Conservation (phyloP, 2,329 filamentous ascomycete species). For the Fusarium solani-melongenae region DNA sequence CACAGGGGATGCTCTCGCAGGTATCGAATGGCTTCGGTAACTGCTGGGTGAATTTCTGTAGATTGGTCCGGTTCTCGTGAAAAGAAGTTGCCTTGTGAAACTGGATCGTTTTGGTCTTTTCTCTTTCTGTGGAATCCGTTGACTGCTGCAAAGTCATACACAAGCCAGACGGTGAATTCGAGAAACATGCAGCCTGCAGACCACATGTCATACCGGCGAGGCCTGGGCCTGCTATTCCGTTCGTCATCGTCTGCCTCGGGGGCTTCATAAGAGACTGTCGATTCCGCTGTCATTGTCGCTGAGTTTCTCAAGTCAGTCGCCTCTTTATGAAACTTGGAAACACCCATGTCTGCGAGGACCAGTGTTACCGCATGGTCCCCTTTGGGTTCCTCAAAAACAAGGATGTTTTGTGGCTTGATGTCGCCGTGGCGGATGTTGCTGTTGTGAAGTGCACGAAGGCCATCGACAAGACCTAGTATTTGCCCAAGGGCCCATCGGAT, state of each 20-base stretch:
- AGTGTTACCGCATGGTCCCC: neutral
- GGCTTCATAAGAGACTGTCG: constrained; percentile 25
- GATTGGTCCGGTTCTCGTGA: neutral
- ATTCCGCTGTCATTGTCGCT: constrained; percentile 9
- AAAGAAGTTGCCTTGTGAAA: neutral
- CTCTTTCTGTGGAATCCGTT: neutral
- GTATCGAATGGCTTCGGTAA: neutral
- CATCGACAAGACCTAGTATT: constrained; percentile 22
- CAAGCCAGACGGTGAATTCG: constrained; percentile 28
- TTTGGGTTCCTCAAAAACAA: constrained; percentile 5
- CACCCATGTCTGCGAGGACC: constrained; percentile 29
- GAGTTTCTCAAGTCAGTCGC: constrained; percentile 13
- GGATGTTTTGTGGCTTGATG: constrained; percentile 34
- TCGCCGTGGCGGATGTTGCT: constrained; percentile 28
- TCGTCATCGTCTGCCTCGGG: constrained; percentile 17
- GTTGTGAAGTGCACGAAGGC: constrained; percentile 12
- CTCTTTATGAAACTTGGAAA: constrained; percentile 21
- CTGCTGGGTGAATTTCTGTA: neutral
- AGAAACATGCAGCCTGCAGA: constrained; percentile 31
- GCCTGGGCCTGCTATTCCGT: neutral
- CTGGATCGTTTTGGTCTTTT: neutral
- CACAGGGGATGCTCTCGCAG: neutral
- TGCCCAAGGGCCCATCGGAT: constrained; percentile 23
- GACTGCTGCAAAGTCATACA: constrained; percentile 2
- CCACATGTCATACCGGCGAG: constrained; percentile 29